A percentile compares a stretch with the other conserved stretches of the same genome.
Evolutionary conservation across 768 basidiomycete genomes (phyloP).

Genomic region (Royoungia palumana): DNA sequence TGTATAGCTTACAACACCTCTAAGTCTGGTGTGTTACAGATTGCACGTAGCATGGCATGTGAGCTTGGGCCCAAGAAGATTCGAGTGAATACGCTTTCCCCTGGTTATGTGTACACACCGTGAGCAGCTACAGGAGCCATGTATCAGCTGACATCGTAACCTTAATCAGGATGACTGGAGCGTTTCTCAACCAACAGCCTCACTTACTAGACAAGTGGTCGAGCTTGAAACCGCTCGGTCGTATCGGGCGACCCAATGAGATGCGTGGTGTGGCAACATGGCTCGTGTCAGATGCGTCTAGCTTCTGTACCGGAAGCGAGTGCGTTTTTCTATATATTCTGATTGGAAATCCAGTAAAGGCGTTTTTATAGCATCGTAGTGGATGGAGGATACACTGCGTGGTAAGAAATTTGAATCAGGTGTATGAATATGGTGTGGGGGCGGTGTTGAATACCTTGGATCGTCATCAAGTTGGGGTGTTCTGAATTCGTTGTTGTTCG

Average conservation of each 20-base stretch:
- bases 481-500: no score
- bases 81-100: slow-evolving; percentile 73
- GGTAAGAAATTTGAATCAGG: no score
- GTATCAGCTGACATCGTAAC: neutral
- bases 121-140: slow-evolving; percentile 31
- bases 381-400: slow-evolving; percentile 32
- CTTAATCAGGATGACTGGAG: slow-evolving; percentile 63
- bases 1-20: slow-evolving; percentile 77
- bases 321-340: slow-evolving; percentile 34
- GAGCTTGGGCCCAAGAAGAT: slow-evolving; percentile 66
- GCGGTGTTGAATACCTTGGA: no score
- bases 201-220: slow-evolving; percentile 67
- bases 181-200: slow-evolving; percentile 63
- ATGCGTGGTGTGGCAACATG: slow-evolving; percentile 67
- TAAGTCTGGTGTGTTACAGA: slow-evolving; percentile 76
- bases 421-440: no score
- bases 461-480: no score
- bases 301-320: slow-evolving; percentile 82
- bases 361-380: slow-evolving; percentile 24
- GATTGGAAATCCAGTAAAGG: neutral
- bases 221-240: slow-evolving; percentile 61
- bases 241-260: slow-evolving; percentile 71
- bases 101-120: slow-evolving; percentile 74
- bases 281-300: slow-evolving; percentile 74
- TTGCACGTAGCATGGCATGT: slow-evolving; percentile 80